Evolutionary conservation across 108 stramenopile genomes (phyloP).

Genomic region (Discostella pseudostelligera): DNA sequence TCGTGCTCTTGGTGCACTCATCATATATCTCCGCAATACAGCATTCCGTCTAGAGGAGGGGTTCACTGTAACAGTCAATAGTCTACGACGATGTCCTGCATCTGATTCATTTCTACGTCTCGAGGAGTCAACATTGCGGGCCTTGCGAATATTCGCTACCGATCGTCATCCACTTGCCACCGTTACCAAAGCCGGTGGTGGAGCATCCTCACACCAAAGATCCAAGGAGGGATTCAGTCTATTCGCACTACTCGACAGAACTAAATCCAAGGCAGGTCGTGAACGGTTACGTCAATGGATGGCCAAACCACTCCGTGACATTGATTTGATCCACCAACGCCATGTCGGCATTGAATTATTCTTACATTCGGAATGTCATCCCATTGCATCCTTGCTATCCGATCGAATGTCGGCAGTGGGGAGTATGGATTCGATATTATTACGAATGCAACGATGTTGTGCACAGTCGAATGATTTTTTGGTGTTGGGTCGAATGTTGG

Average conservation of each 20-base stretch:
- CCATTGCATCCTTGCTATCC: conserved; percentile 49
- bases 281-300: conserved; percentile 89
- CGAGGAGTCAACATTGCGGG: conserved; percentile 53
- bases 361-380: conserved; percentile 52
- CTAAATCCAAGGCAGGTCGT: conserved; percentile 76
- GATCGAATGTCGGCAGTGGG: conserved; percentile 59
- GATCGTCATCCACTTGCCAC: conserved; percentile 83
- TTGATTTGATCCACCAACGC: conserved; percentile 51
- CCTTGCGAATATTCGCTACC: conserved; percentile 79
- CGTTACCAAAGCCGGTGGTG: conserved; percentile 46
- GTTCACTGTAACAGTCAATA: conserved; percentile 59
- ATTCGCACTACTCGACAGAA: conserved; percentile 87
- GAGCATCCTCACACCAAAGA: conserved; percentile 31
- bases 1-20: conserved; percentile 72
- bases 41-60: conserved; percentile 74
- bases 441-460: conserved; percentile 84
- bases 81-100: conserved; percentile 52
- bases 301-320: conserved; percentile 74
- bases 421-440: conserved; percentile 74
- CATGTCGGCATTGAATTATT: conserved; percentile 89
- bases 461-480: conserved; percentile 70
- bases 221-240: conserved; percentile 93
- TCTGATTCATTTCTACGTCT: conserved; percentile 62
- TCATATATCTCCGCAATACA: conserved; percentile 70
- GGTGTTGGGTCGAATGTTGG: conserved; percentile 54